A percentile compares a stretch with the other conserved stretches of the same genome.
These are phyloP conservation scores for Albophoma yamanashiensis DNA, from an alignment of 2,329 filamentous ascomycete genomes.

Conservation along the genomic window DNA sequence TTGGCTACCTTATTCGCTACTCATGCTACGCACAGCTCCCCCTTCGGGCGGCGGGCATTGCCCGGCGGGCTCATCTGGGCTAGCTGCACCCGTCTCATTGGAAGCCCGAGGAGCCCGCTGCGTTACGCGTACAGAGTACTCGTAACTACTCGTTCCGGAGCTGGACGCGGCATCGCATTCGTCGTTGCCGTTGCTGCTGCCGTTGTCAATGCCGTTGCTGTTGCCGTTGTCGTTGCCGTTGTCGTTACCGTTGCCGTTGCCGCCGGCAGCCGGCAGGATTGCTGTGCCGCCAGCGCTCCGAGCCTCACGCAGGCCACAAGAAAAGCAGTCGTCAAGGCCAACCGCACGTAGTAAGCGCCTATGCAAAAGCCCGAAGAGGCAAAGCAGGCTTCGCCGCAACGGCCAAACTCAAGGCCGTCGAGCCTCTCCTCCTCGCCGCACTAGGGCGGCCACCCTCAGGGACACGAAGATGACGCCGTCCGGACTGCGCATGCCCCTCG, in stretches of 20 bases:
- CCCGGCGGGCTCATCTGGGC: neutral
- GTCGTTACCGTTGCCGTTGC: neutral
- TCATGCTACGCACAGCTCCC: no score
- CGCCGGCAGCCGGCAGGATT: neutral
- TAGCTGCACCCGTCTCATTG: neutral
- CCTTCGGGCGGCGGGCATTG: neutral
- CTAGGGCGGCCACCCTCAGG: neutral
- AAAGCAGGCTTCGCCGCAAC: neutral
- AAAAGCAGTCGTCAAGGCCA: no score
- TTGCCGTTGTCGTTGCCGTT: neutral
- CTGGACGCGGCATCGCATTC: no score
- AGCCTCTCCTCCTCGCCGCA: neutral
- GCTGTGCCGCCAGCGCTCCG: neutral
- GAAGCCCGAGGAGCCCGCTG: neutral
- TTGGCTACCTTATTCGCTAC: neutral
- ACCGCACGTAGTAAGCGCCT: no score
- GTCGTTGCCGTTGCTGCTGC: no score
- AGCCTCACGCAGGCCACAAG: no score
- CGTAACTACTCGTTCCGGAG: no score
- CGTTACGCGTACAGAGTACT: no score
- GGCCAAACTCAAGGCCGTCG: neutral
- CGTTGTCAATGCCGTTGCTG: no score
- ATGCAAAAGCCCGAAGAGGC: no score
- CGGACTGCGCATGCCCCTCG: neutral
- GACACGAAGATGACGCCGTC: neutral